Base-by-base conservation (phyloP, 2,329 filamentous ascomycete species). In the Colletotrichum sp. region DNA sequence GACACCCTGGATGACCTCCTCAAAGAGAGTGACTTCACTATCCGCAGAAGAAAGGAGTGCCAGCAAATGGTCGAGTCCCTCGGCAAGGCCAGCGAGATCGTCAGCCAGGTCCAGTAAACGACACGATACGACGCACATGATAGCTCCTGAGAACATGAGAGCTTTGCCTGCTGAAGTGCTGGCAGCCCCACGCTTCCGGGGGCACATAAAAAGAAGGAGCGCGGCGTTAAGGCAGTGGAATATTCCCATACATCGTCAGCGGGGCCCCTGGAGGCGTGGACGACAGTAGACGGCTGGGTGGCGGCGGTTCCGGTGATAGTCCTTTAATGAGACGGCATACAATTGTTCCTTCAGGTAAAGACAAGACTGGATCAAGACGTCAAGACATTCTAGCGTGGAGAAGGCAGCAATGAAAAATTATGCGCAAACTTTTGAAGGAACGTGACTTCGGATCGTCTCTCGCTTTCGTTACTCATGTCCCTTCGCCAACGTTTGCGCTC, bases 31-130 rank as follows among this genome's bases (percentile, higher is more conserved):
- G 97, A 99, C 86, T 99, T 98, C 90, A 99, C 97, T 5, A 91
- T 98, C 82, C 93, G 96, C 81, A 91, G 97, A 85, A 92, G 97
- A 85, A 99, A 99, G 90, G 97, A 99, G 87, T 99, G 97, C 87
- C 96, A 98, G 87, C 96, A 98, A 87, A 99, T 99, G 97, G 97
- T 99, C 68, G 97, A 99, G 87, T 98, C 95, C 71, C 89, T 99
- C 82, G 88, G 90, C 80, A 94, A 95, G 86, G 97, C 97, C 73
- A 97, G 93, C 86, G 97, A 99, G 89, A 99, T 99, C 87, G 97
- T 99, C 84, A 96, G 95, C 86, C 92, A 93, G 84, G 92, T 93
- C 72, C 91, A 92, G 89, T 92, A 89, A 84, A 73, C 69, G 70
- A 34, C 36, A 64, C 34, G 34, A 36, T 15, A 69, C 64, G 44